Base-by-base conservation (phyloP, 2,329 filamentous ascomycete species). In the Pseudocercospora pini-densiflorae region DNA sequence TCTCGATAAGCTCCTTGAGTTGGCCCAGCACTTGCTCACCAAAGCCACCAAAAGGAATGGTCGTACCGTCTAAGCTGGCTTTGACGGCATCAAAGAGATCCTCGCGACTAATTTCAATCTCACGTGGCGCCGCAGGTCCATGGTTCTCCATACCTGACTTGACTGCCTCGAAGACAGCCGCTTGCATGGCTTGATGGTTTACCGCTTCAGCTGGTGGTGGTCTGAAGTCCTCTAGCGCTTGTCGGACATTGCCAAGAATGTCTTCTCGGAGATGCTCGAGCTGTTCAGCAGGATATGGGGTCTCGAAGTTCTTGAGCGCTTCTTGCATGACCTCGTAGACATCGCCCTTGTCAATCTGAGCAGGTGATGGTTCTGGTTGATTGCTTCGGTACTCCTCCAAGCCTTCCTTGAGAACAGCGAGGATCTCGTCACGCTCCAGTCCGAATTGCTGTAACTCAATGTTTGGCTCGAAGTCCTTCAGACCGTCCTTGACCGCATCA, bases 401-500 rank as follows among this genome's bases (percentile, higher is more conserved):
- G 0, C 94, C 94, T 80, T 97, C 91, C 71, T 92, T 89, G 27
- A 98, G 85, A 71, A 93, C 97, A 45, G 91, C 89, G 14, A 98
- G 83, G 57, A 98, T 91, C 75, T 98, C 94, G 12, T 97, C 93
- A 5, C 93, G 87, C 77, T 97, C 94, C 0, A 98, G 83, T 1
- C 94, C 94, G 68, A 96, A 91, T 73, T 97, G 93, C 73, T 97
- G 91, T 4, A 97, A 86, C 72, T 97, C 90, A 59, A 97, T 93
- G 73, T 97, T 93, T 0, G 94, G 94, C 79, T 97, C 97, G 80
- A 97, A 97, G 62, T 89, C 92, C 76, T 97, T 94, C 88, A 93
- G 97, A 0, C 94, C 94, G 72, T 97, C 93, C 72, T 90, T 89
- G 14, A 98, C 91, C 2, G 94, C 93, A 29, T 91, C 87, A 1